A percentile compares a stretch with the other conserved stretches of the same genome.
These are phyloP conservation scores for Forsythia viridissima DNA, from an alignment of 257 asterid genomes.

Conservation along the genomic window DNA sequence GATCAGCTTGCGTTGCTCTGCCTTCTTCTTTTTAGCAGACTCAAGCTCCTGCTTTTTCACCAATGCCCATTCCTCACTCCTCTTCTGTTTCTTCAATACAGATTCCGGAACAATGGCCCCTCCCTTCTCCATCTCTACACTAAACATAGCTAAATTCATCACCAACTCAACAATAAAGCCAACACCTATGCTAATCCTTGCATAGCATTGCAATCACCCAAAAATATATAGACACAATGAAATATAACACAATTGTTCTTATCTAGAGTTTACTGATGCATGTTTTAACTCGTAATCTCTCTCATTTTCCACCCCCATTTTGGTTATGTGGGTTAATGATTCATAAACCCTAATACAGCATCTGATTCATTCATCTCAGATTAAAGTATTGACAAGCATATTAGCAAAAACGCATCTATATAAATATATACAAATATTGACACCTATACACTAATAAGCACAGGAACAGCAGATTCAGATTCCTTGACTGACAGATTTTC, in stretches of 20 bases:
- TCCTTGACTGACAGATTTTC: not conserved
- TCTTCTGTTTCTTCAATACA: constrained; percentile 54
- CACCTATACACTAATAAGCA: not conserved
- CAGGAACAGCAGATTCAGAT: not conserved
- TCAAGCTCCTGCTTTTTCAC: constrained; percentile 46
- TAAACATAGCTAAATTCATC: constrained; percentile 8
- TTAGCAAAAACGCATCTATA: not conserved
- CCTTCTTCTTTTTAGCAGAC: constrained; percentile 39
- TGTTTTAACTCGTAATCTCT: no score
- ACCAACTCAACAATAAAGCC: not conserved
- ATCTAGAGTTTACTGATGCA: not conserved
- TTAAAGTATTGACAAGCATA: not conserved
- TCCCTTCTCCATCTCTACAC: constrained; percentile 39
- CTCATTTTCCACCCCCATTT: not conserved
- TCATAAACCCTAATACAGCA: not conserved
- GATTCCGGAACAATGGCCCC: constrained; percentile 47
- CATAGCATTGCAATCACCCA: not conserved
- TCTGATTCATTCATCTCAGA: not conserved
- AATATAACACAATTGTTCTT: no score
- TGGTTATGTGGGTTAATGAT: not conserved
- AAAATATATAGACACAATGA: not conserved
- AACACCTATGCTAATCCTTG: no score
- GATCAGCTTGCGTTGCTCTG: constrained; percentile 46
- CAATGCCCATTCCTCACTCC: constrained; percentile 56
- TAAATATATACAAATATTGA: not conserved